Base-by-base conservation (phyloP, 306 rosid genomes). In the Ziziphus jujuba region DNA sequence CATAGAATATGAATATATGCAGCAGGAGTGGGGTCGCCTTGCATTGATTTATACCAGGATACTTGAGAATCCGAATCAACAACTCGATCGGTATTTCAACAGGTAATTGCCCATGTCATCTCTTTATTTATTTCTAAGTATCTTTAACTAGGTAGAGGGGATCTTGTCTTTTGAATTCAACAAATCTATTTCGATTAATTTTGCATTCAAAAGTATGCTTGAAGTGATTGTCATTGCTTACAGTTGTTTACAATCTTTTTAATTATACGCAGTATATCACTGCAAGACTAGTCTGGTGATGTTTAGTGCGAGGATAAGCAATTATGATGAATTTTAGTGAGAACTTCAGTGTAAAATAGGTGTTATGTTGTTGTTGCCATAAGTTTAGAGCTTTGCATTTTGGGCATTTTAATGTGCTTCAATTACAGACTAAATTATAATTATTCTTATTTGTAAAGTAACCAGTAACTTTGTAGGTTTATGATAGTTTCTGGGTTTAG, bases 1-100 rank as follows among this genome's bases (percentile, higher is more conserved):
- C 79, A 95, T 95, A 69, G 99, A 95, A 72, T 95, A 91, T 61
- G 99, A 95, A 77, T 91, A 87, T 81, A 87, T 87, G 87, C 97
- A 95, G 84, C 97, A 90, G 73, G 99, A 91, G 65, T 95, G 99
- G 99, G 91, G 85, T 45, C 82, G 82, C 48, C 96, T 91, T 75
- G 99, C 96, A 51, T 36, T 82, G 81, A 95, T 91, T 58, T 95
- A 95, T 76, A 87, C 99, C 36, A 83, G 95, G 71, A 91, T 95
- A 69, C 75, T 95, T 64, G 95, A 90, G 85, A 85, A 87, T 82
- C 99, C 99, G 62, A 91, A 95, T 77, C 99, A 91, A 74, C 97
- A 90, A 71, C 75, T 95, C 65, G 99, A 95, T 80, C 89, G 96
- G 24, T 91, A 95, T 82, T 90, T 87, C 47, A 88, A 71, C 90